Conservation (phyloP, 345 rosid species). For the Rhodamnia argentea region DNA sequence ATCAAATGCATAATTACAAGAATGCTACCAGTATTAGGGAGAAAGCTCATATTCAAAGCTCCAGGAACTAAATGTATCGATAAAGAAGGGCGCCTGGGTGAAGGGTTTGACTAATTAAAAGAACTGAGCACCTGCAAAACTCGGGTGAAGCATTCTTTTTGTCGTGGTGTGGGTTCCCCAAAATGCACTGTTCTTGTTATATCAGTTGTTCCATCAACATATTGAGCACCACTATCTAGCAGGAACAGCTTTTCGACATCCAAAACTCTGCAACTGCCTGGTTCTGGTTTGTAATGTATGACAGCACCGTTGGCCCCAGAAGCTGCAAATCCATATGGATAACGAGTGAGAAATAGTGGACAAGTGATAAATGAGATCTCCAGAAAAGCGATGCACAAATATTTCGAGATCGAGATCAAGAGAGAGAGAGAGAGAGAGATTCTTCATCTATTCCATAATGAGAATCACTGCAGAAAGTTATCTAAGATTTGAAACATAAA, state of each 20-base stretch:
- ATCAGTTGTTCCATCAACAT: slow-evolving; percentile 93
- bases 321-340: slow-evolving; percentile 31
- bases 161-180: slow-evolving; percentile 63
- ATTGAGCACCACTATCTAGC: slow-evolving; percentile 95
- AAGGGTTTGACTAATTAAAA: not conserved
- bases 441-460: not conserved
- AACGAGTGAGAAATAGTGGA: not conserved
- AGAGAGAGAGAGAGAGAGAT: not conserved
- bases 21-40: not conserved
- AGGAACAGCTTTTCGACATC: slow-evolving; percentile 66
- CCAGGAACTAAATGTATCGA: not conserved
- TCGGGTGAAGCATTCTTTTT: slow-evolving; percentile 89
- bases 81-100: not conserved
- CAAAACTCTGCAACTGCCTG: slow-evolving; percentile 68
- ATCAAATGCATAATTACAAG: not conserved
- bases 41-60: not conserved
- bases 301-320: slow-evolving; percentile 97
- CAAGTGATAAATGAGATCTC: not conserved
- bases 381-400: not conserved
- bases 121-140: slow-evolving; percentile 59
- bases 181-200: slow-evolving; percentile 94
- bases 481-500: not conserved
- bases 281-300: slow-evolving; percentile 88
- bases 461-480: not conserved
- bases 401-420: not conserved